Evolutionary conservation across 371 early-diverging fungal genomes (phyloP).

Genomic region (Mortierella sp.): DNA sequence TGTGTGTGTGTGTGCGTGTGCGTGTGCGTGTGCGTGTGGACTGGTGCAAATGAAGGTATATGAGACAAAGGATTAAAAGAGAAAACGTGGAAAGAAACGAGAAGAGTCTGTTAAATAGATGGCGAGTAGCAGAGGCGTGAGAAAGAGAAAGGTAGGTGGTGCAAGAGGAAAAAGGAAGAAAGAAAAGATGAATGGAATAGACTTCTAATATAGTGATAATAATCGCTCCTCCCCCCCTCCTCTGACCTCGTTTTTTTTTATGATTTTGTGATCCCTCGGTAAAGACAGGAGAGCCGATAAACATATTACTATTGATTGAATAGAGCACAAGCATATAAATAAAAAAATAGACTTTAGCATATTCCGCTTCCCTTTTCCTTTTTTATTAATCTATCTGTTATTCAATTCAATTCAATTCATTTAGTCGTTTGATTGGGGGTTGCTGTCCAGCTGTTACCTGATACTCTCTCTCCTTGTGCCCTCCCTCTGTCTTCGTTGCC

Average conservation of each 20-base stretch:
- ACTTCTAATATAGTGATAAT: too few relatives aligned
- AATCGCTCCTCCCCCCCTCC: slow-evolving; percentile 2
- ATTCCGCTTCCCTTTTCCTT: too few relatives aligned
- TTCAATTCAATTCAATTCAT: too few relatives aligned
- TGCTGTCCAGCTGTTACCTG: not conserved
- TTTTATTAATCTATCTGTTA: too few relatives aligned
- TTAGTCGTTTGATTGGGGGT: not conserved
- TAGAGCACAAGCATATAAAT: not conserved
- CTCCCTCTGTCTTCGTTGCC: too few relatives aligned
- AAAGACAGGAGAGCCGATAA: not conserved
- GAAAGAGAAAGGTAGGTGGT: not conserved
- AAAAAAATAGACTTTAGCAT: too few relatives aligned
- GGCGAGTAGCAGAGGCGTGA: not conserved
- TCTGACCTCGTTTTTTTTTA: not conserved
- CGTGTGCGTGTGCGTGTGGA: not conserved
- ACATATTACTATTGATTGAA: not conserved
- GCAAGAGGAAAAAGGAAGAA: not conserved
- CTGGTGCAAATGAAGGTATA: not conserved
- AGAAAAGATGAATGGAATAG: not conserved
- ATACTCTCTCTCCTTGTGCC: not conserved
- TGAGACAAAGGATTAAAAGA: not conserved
- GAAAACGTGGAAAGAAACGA: not conserved
- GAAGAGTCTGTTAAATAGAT: too few relatives aligned
- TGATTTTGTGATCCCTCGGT: slow-evolving; percentile 7
- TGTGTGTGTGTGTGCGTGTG: not conserved